Percentiles rank a stretch among this genome's conserved stretches.
Evolutionary conservation across 2,329 filamentous ascomycete species (phyloP).

Genomic region (Botrytis aclada): DNA sequence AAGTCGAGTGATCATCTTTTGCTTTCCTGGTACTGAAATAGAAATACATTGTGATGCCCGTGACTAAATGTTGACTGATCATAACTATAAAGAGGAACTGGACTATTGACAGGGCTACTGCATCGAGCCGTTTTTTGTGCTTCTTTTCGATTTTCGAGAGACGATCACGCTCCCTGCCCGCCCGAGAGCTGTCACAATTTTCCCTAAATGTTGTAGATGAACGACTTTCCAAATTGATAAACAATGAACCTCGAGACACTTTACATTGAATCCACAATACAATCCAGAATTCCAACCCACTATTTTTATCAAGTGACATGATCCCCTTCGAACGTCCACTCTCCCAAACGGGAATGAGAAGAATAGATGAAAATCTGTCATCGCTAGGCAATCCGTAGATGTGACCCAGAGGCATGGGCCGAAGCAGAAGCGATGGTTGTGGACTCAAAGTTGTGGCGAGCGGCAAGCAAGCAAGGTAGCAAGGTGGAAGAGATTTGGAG

Average conservation of each 20-base stretch:
- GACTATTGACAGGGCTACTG: conserved; percentile 14
- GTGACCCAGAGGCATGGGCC: conserved; percentile 18
- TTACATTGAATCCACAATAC: neutral
- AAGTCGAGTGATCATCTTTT: neutral
- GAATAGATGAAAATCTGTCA: neutral
- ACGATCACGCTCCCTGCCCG: neutral
- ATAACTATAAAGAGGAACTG: neutral
- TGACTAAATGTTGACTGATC: conserved; percentile 4
- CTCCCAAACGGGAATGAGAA: neutral
- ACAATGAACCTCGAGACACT: neutral
- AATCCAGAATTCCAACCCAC: neutral
- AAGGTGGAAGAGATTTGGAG: neutral
- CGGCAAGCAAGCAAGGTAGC: conserved; percentile 8
- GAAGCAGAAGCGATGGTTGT: conserved; percentile 16
- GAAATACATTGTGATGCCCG: neutral
- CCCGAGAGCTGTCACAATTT: conserved; percentile 3
- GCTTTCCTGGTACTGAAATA: neutral
- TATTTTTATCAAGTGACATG: conserved; percentile 1
- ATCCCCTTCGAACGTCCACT: neutral
- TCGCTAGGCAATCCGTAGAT: neutral
- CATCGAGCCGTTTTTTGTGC: conserved; percentile 9
- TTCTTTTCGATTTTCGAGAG: conserved; percentile 6
- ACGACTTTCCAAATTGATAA: neutral
- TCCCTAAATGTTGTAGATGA: neutral
- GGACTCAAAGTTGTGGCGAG: conserved; percentile 6